Percentiles rank a stretch among this genome's conserved stretches.
phyloP scores from a whole-genome alignment of 1,139 yeast species.

The Geotrichum klebahnii region DNA sequence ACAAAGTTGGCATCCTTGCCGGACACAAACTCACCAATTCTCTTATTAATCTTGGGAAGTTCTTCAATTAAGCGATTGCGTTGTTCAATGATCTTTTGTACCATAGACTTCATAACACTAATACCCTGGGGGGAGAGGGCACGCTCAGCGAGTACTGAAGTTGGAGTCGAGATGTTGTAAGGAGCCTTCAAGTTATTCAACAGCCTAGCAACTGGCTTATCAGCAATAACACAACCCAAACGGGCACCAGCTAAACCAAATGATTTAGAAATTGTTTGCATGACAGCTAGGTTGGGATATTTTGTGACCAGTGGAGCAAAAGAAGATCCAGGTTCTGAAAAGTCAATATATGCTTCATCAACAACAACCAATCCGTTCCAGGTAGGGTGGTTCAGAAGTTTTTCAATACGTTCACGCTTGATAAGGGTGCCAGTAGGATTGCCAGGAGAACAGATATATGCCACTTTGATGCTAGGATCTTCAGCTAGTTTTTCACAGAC shows the following conservation, averaged over 20 bases:
- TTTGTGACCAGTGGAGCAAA: constrained; percentile 75
- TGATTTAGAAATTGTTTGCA: constrained; percentile 89
- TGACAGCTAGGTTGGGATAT: constrained; percentile 76
- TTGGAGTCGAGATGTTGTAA: constrained; percentile 80
- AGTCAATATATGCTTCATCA: constrained; percentile 95
- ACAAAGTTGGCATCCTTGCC: constrained; percentile 87
- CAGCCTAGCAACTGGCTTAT: constrained; percentile 55
- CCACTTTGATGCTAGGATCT: constrained; percentile 64
- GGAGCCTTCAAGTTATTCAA: constrained; percentile 93
- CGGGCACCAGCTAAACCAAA: constrained; percentile 96
- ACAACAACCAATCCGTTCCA: constrained; percentile 82
- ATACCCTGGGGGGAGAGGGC: constrained; percentile 64
- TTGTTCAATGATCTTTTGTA: constrained; percentile 51
- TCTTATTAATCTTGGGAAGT: constrained; percentile 50
- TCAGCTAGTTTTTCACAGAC: constrained; percentile 49
- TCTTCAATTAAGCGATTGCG: constrained; percentile 51
- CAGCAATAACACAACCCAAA: constrained; percentile 72
- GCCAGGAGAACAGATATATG: constrained; percentile 96
- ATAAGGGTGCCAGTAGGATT: constrained; percentile 83
- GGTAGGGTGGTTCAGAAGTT: constrained; percentile 48
- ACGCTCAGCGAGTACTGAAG: constrained; percentile 70
- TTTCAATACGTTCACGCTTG: constrained; percentile 47
- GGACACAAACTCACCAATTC: constrained; percentile 73
- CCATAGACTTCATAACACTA: constrained; percentile 53
- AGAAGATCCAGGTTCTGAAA: constrained; percentile 64